Conservation (phyloP, 441 rosid genomes). For the Populus hybrid region DNA sequence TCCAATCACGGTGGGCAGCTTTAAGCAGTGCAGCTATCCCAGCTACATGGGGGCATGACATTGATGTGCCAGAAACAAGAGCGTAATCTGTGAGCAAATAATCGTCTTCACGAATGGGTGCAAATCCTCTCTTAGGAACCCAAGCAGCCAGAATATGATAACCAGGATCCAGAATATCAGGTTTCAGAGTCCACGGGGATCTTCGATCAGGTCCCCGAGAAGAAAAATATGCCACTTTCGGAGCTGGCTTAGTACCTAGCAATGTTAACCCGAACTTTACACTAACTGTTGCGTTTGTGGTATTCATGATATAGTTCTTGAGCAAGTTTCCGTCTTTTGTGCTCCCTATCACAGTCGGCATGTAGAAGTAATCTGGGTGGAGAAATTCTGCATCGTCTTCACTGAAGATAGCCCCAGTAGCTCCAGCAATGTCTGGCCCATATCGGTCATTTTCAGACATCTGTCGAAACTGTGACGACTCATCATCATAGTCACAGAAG, state of each 20-base stretch:
- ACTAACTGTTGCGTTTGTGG: slow-evolving; percentile 28
- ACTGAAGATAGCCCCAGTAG: slow-evolving; percentile 36
- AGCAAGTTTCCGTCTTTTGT: slow-evolving; percentile 26
- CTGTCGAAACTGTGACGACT: not conserved
- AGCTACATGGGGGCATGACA: slow-evolving; percentile 45
- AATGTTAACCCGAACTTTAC: slow-evolving; percentile 34
- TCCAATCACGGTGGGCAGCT: slow-evolving; percentile 36
- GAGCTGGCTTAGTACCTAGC: slow-evolving; percentile 33
- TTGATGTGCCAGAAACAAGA: slow-evolving; percentile 39
- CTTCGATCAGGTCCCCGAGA: slow-evolving; percentile 35
- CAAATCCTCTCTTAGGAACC: slow-evolving; percentile 34
- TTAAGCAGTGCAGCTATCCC: slow-evolving; percentile 39
- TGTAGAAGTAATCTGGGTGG: slow-evolving; percentile 14
- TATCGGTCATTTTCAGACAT: slow-evolving; percentile 11
- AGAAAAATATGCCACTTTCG: slow-evolving; percentile 35
- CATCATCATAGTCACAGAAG: slow-evolving; percentile 39
- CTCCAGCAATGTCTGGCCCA: slow-evolving; percentile 25
- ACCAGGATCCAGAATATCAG: slow-evolving; percentile 46
- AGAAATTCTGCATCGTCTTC: slow-evolving; percentile 17
- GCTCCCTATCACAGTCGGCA: slow-evolving; percentile 30
- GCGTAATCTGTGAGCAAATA: slow-evolving; percentile 34
- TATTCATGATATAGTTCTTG: slow-evolving; percentile 30
- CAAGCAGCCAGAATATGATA: slow-evolving; percentile 38
- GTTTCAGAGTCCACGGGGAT: slow-evolving; percentile 47
- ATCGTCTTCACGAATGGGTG: slow-evolving; percentile 19